Evolutionary conservation across 495 filamentous ascomycete species (phyloP).

Genomic region (Xylaria intraflava): DNA sequence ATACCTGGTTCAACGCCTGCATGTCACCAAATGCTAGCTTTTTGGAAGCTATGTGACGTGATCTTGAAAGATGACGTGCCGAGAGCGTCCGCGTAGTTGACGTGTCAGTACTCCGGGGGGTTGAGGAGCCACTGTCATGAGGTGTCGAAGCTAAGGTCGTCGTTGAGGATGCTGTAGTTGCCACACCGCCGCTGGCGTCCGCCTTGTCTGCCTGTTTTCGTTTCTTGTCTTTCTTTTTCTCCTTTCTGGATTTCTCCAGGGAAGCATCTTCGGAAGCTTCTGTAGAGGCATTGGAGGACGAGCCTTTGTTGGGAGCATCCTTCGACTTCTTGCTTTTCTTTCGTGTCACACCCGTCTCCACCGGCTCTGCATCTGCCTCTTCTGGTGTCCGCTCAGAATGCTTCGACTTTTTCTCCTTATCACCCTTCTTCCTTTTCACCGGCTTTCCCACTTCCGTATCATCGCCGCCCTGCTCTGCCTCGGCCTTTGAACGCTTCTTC

Average conservation of each 20-base stretch:
- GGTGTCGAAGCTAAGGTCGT: constrained; percentile 18
- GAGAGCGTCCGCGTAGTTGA: constrained; percentile 40
- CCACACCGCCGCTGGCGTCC: constrained; percentile 18
- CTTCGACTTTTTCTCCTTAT: constrained; percentile 22
- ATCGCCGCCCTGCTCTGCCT: constrained; percentile 13
- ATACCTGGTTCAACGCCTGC: constrained; percentile 70
- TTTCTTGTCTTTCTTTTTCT: constrained; percentile 45
- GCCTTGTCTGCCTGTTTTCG: constrained; percentile 20
- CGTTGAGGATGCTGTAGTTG: constrained; percentile 18
- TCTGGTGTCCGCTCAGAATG: constrained; percentile 16
- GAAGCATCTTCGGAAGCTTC: constrained; percentile 14
- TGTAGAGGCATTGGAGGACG: constrained; percentile 4
- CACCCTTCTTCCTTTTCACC: constrained; percentile 25
- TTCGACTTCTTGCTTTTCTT: constrained; percentile 26
- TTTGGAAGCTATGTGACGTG: constrained; percentile 73
- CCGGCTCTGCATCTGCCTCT: constrained; percentile 18
- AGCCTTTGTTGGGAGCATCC: constrained; percentile 11
- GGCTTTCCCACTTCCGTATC: constrained; percentile 27
- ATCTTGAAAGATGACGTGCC: constrained; percentile 57
- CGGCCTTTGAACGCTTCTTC: constrained; percentile 30
- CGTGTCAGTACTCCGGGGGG: constrained; percentile 21
- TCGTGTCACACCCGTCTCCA: constrained; percentile 17
- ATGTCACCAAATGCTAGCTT: constrained; percentile 63
- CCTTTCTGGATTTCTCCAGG: constrained; percentile 32
- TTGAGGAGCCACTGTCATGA: constrained; percentile 19